Conservation (phyloP, 2,329 filamentous ascomycete genomes). For the Venturia pyrina region DNA sequence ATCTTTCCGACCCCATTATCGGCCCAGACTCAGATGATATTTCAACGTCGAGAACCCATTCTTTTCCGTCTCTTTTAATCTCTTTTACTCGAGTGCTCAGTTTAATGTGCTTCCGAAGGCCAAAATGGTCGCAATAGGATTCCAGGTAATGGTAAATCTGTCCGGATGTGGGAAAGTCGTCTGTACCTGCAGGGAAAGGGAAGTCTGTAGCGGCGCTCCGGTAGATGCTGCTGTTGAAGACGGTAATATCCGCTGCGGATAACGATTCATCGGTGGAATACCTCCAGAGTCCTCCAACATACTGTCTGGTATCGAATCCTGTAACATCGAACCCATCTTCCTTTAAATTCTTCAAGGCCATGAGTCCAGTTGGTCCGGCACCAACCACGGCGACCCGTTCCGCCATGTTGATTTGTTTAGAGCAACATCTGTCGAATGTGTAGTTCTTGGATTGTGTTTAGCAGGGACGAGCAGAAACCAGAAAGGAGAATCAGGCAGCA, state of each 20-base stretch:
- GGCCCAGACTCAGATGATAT: conserved; percentile 18
- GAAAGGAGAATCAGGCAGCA: not conserved
- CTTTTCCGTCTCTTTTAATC: conserved; percentile 21
- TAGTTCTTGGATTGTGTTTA: not conserved
- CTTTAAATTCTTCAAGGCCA: conserved; percentile 27
- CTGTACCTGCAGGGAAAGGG: conserved; percentile 32
- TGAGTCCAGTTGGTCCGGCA: not conserved
- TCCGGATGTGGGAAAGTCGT: conserved; percentile 17
- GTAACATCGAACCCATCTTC: conserved; percentile 37
- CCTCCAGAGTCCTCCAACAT: conserved; percentile 37
- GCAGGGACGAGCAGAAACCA: not conserved
- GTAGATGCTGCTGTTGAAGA: conserved; percentile 29
- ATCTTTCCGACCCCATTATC: conserved; percentile 18
- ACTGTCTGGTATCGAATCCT: conserved; percentile 28
- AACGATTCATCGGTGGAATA: conserved; percentile 25
- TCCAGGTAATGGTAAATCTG: conserved; percentile 31
- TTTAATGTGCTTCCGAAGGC: conserved; percentile 25
- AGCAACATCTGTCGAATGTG: not conserved
- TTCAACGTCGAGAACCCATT: conserved; percentile 24
- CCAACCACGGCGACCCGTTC: conserved; percentile 14
- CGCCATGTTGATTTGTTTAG: not conserved
- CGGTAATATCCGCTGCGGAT: conserved; percentile 20
- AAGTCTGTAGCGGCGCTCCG: conserved; percentile 33
- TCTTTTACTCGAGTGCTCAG: conserved; percentile 25
- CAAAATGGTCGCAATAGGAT: conserved; percentile 31